A percentile compares a stretch with the other conserved stretches of the same genome.
These are phyloP conservation scores for Pseudogymnoascus sp. DNA, from an alignment of 2,329 filamentous ascomycete genomes.

Conservation along the genomic window DNA sequence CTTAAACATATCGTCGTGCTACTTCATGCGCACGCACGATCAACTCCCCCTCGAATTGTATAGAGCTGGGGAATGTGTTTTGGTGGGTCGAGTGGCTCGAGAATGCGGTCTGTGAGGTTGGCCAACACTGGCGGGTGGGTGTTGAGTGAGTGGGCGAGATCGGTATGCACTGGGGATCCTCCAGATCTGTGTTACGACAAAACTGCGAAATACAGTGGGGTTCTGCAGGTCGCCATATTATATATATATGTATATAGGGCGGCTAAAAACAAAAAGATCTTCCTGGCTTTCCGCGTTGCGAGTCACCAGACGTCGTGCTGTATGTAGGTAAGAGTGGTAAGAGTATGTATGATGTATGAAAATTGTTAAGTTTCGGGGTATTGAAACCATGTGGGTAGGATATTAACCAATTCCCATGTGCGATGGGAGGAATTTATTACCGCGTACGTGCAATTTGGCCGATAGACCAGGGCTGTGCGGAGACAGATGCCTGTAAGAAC, in stretches of 20 bases:
- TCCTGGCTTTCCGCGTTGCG: not conserved
- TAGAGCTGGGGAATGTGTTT: not conserved
- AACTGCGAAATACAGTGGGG: not conserved
- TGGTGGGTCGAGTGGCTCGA: not conserved
- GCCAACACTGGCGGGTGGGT: not conserved
- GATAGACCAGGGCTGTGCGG: not conserved
- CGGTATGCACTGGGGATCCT: not conserved
- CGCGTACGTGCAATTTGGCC: not conserved
- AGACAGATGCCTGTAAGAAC: not conserved
- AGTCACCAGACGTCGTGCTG: not conserved
- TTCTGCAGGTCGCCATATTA: not conserved
- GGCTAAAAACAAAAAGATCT: not conserved
- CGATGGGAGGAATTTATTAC: not conserved
- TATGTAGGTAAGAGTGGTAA: not conserved
- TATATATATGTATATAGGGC: not conserved
- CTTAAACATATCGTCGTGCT: slow-evolving; percentile 37
- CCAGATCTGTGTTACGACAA: not conserved
- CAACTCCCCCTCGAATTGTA: not conserved
- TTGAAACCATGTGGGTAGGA: slow-evolving; percentile 1
- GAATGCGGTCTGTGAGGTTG: not conserved
- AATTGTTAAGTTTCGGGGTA: not conserved
- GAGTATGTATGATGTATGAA: not conserved
- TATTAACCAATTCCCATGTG: slow-evolving; percentile 1
- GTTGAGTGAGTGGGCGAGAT: not conserved
- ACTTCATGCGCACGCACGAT: not conserved